A percentile compares a stretch with the other conserved stretches of the same genome.
phyloP scores from a whole-genome alignment of 345 rosid species.

The Ailanthus altissimus region DNA sequence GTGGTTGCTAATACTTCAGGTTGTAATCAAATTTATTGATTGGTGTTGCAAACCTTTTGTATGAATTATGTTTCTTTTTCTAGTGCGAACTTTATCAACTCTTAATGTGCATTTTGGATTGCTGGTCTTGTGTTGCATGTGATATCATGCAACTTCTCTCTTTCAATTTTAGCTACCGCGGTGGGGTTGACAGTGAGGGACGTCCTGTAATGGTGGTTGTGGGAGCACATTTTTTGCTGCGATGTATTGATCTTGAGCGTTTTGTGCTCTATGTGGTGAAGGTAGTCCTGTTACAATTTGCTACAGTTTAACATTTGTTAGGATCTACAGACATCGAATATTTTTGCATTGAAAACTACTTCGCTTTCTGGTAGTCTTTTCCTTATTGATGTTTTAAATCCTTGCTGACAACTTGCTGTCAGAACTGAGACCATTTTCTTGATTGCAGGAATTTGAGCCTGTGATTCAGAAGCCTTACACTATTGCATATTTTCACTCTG shows the following conservation, averaged over 20 bases:
- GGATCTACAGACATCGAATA: slow-evolving; percentile 2
- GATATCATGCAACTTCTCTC: slow-evolving; percentile 21
- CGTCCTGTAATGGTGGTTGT: slow-evolving; percentile 96
- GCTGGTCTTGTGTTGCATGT: slow-evolving; percentile 12
- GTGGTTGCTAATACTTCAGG: not conserved
- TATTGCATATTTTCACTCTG: slow-evolving; percentile 90
- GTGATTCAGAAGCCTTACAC: slow-evolving; percentile 92
- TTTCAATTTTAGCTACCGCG: slow-evolving; percentile 72
- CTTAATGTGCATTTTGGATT: slow-evolving; percentile 13
- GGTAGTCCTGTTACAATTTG: slow-evolving; percentile 39
- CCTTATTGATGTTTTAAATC: not conserved
- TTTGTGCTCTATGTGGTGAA: slow-evolving; percentile 79
- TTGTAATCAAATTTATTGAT: slow-evolving; percentile 1
- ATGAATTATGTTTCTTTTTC: slow-evolving; percentile 6
- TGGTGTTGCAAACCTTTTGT: not conserved
- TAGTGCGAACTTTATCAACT: slow-evolving; percentile 5
- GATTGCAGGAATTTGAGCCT: slow-evolving; percentile 91
- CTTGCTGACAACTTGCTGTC: not conserved
- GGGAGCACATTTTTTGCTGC: slow-evolving; percentile 94
- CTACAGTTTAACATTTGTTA: slow-evolving; percentile 6
- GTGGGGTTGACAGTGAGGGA: slow-evolving; percentile 96
- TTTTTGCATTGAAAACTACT: slow-evolving; percentile 7
- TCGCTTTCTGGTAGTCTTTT: slow-evolving; percentile 11
- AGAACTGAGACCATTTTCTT: slow-evolving; percentile 22
- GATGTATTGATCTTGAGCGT: slow-evolving; percentile 94